These are phyloP conservation scores for Monilinia fructicola DNA, from an alignment of 2,329 filamentous ascomycete species.

Conservation along the genomic window DNA sequence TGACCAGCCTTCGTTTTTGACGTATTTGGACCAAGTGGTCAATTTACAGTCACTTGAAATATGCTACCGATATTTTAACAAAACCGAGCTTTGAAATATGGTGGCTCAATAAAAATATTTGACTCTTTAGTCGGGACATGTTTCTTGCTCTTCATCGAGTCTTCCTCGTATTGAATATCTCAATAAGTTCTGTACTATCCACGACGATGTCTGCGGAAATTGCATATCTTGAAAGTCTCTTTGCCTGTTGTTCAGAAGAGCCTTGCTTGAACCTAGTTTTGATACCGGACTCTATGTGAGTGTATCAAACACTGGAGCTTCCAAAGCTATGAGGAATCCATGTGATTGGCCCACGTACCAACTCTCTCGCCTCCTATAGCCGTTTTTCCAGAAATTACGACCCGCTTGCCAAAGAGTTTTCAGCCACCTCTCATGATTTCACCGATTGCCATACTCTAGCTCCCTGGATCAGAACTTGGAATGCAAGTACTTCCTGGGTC, in stretches of 20 bases:
- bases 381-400: not conserved
- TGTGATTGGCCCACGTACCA: not conserved
- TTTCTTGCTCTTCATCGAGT: not conserved
- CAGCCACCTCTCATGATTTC: not conserved
- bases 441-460: constrained; percentile 12
- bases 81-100: not conserved
- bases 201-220: not conserved
- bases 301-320: not conserved
- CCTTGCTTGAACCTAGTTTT: constrained; percentile 5
- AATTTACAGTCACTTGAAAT: not conserved
- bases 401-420: constrained; percentile 5
- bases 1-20: constrained; percentile 1
- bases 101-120: not conserved
- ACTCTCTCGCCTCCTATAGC: not conserved
- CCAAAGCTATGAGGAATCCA: not conserved
- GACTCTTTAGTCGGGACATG: constrained; percentile 8
- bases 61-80: not conserved
- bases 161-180: constrained; percentile 1
- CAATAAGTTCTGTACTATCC: constrained; percentile 9
- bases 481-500: not conserved
- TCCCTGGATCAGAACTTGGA: constrained; percentile 9
- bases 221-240: not conserved
- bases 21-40: not conserved
- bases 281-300: not conserved
- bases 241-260: not conserved